Base-by-base conservation (phyloP, 1,139 yeast species). In the Candida sp. region DNA sequence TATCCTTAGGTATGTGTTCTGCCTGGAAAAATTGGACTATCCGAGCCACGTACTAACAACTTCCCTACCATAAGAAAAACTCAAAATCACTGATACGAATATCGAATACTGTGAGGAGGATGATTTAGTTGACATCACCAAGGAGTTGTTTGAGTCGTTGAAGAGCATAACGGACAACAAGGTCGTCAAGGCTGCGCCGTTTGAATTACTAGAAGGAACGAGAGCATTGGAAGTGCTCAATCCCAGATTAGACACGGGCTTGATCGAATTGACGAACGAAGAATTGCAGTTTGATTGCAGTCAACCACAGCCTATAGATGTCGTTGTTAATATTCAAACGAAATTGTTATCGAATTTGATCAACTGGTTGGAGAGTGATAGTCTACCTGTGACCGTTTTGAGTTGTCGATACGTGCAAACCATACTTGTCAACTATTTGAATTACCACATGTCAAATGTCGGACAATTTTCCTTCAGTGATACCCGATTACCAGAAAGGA, bases 141-240 rank as follows among this genome's bases (percentile, higher is more conserved):
- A 66, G 2, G 58, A 65, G 27, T 58, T 84, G 28, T 68, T 72
- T 38, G 55, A 57, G 2, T 68, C 78, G 33, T 58, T 77, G 26
- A 51, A 56, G 9, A 54, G 56, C 5, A 64, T 83, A 41, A 60
- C 66, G 33, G 69, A 75, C 33, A 63, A 65, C 37, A 72, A 72
- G 44, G 84, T 88, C 22, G 78, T 83, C 3, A 83, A 83, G 59
- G 75, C 80, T 2, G 74, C 80, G 0, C 63, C 67, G 37, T 87
- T 87, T 65, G 81, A 85, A 53, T 67, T 88, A 37, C 73, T 88
- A 50, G 90, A 86, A 59, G 93, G 93, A 0, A 86, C 96, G 0
- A 81, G 90, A 58, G 92, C 96, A 0, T 68, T 87, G 49, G 96
- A 88, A 63, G 78, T 84, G 5, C 69, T 78, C 50, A 88, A 87